Evolutionary conservation across 305 asterid species (phyloP).

Genomic region (Fraxinus dipetala): DNA sequence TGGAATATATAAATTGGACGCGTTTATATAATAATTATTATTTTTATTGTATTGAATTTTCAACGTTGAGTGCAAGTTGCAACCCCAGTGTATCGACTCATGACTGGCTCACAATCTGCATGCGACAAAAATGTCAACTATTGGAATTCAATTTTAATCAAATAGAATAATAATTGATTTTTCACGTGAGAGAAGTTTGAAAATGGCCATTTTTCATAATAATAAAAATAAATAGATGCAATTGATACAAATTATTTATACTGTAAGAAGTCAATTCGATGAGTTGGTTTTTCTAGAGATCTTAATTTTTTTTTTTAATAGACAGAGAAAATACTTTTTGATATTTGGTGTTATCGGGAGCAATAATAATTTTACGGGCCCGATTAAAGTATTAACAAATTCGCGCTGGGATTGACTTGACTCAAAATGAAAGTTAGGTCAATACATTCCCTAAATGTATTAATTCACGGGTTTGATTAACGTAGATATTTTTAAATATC

Average conservation of each 20-base stretch:
- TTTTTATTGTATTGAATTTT: neutral
- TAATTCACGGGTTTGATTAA: neutral
- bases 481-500: neutral
- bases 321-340: too few species aligned
- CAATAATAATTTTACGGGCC: neutral
- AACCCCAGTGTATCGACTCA: neutral
- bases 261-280: neutral
- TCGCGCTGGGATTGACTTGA: neutral
- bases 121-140: conserved; percentile 11
- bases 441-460: neutral
- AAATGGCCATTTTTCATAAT: neutral
- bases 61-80: conserved; percentile 12
- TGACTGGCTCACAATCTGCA: conserved; percentile 2
- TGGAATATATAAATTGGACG: conserved; percentile 18
- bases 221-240: neutral
- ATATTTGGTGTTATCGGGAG: neutral
- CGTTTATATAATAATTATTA: conserved; percentile 12
- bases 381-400: neutral
- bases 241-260: neutral
- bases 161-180: neutral
- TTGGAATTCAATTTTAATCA: neutral
- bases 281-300: neutral
- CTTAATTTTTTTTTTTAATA: neutral
- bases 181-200: neutral
- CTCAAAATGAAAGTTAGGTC: neutral